Percentiles rank a stretch among this genome's conserved stretches.
These are phyloP conservation scores for Penicillium ochrochloron DNA, from an alignment of 495 filamentous ascomycete species.

Conservation along the genomic window DNA sequence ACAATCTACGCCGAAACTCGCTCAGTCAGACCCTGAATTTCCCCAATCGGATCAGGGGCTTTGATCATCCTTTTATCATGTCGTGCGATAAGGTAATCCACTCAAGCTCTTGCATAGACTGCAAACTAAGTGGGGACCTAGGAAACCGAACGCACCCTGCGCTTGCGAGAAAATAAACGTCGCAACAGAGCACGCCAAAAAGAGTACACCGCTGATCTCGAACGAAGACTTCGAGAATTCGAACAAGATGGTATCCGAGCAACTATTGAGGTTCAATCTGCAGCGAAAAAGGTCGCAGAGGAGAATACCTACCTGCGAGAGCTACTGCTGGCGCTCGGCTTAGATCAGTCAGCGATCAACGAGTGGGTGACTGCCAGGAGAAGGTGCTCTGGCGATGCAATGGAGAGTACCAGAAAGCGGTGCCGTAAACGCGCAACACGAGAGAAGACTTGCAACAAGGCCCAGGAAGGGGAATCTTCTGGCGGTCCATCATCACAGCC, in stretches of 20 bases:
- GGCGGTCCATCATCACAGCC: neutral
- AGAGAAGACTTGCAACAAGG: neutral
- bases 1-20: too few relatives aligned
- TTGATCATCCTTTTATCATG: too few relatives aligned
- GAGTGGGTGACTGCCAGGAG: neutral
- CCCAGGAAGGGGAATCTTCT: neutral
- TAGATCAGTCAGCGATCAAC: neutral
- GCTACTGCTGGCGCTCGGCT: neutral
- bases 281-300: neutral
- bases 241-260: constrained; percentile 4
- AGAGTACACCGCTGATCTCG: constrained; percentile 5
- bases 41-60: too few relatives aligned
- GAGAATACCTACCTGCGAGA: constrained; percentile 1
- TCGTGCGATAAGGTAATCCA: constrained; percentile 1
- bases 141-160: constrained; percentile 1
- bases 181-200: constrained; percentile 7
- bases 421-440: neutral
- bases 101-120: neutral
- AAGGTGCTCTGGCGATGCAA: neutral
- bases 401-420: neutral
- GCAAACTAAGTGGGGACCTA: neutral
- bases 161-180: constrained; percentile 4
- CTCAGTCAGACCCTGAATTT: too few relatives aligned
- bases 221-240: neutral
- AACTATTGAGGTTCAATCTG: constrained; percentile 1